Evolutionary conservation across 1,284 basidiomycete genomes (phyloP).

Genomic region (Fistulina hepatica): DNA sequence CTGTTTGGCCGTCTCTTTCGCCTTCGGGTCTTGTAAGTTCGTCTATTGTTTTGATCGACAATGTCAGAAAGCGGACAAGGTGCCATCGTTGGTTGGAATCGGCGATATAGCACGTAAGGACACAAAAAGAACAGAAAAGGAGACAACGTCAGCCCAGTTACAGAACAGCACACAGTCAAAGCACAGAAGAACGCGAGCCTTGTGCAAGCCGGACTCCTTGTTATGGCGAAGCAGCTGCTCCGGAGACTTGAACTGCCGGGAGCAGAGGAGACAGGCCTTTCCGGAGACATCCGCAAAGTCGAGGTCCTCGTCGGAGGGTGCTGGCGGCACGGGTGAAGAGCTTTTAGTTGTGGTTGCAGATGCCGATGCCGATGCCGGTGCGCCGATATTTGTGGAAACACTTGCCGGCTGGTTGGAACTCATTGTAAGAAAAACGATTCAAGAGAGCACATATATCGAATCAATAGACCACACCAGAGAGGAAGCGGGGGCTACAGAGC

Average conservation of each 20-base stretch:
- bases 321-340: conserved; percentile 24
- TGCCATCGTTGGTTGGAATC: too few species aligned
- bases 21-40: conserved; percentile 62
- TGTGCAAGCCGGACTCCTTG: conserved; percentile 85
- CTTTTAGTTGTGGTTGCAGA: conserved; percentile 18
- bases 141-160: conserved; percentile 23
- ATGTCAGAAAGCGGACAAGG: too few species aligned
- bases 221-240: conserved; percentile 82
- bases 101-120: conserved; percentile 10
- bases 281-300: conserved; percentile 67
- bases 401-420: conserved; percentile 20
- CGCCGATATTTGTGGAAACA: conserved; percentile 5
- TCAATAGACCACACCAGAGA: conserved; percentile 26
- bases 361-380: conserved; percentile 15
- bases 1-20: conserved; percentile 63
- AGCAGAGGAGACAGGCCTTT: conserved; percentile 79
- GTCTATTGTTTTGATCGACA: too few species aligned
- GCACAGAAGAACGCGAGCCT: conserved; percentile 49
- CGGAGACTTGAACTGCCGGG: conserved; percentile 80
- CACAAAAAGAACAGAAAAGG: conserved; percentile 18
- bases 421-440: background rate
- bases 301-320: conserved; percentile 43
- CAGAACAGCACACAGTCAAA: conserved; percentile 18
- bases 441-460: background rate
- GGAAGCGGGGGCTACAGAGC: conserved; percentile 19